Base-by-base conservation (phyloP, 805 yeast species). In the Kuraishia borneana region DNA sequence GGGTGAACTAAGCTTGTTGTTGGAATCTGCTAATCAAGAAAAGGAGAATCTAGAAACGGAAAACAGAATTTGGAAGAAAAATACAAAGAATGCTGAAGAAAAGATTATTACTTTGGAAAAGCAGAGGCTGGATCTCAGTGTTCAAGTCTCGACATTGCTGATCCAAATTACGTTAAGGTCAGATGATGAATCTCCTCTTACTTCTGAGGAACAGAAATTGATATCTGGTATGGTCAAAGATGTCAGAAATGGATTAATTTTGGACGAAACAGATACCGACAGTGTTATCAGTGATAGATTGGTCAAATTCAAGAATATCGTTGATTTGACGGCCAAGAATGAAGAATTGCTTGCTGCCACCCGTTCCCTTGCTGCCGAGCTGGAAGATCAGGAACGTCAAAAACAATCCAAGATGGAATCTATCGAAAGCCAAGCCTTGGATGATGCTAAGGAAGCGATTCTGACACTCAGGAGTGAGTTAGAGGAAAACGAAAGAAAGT, bases 91-190 rank as follows among this genome's bases (percentile, higher is more conserved):
- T 35, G 53, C 60, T 29, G 66, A 65, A 41, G 51, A 59, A 18
- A 79, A 74, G 42, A 48, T 68, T 10, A 56, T 51, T 12, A 58
- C 70, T 4, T 51, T 81, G 41, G 64, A 68, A 30, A 70, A 68
- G 37, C 75, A 79, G 42, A 70, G 79, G 29, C 58, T 66, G 20
- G 96, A 89, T 47, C 59, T 89, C 26, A 83, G 94, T 5, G 73
- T 76, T 29, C 97, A 89, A 51, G 69, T 92, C n/a, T 84, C 83
- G 43, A 68, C 66, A 32, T 63, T 87, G 25, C 62, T 89, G 26
- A 68, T 80, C 12, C 84, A 82, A 47, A 63, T 83, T 2, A 64
- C 74, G 20, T 59, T 80, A 2, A 65, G 74, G 31, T 70, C 67
- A 9, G 66, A 65, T 33, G 60, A 70, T n/a, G 72, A 72, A 25